Evolutionary conservation across 129 eudicot species (phyloP), one percentile per base, ranked within the genome.

Genomic region (Arctium minus): DNA sequence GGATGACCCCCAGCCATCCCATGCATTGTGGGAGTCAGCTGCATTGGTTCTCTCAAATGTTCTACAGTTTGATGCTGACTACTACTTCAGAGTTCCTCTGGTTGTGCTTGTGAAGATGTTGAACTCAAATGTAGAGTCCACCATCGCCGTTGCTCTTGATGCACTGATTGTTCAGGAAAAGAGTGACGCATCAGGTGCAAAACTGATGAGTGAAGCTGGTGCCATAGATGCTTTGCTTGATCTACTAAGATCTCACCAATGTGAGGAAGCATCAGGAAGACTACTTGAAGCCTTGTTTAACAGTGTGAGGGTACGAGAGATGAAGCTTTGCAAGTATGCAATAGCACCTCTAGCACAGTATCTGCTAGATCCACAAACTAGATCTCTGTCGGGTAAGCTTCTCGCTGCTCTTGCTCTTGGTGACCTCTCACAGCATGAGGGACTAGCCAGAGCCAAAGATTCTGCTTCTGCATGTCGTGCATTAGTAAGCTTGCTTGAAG

Each of bases 341-440:
- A 91, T 93, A 46, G 90, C 94, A 27, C 96, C 96, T 76, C 79
- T 93, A 42, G 87, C 96, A 44, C 96, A 93, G 70, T 93, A 93
- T 82, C 86, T 93, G 80, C 79, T 89, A 10, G 96, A 91, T 79
- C 97, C 94, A 8, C 96, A 88, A 84, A 91, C 97, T 40, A 83
- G 76, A 75, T 93, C 96, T 11, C 82, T 80, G 75, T 72, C 91
- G 4, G 92, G 91, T 71, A 85, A 81, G 84, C 94, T 93, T 81
- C 91, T 91, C 74, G 97, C 87, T 74, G 97, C 91, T 79, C 93
- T 93, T 77, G 90, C 97, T 56, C 92, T 93, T 40, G 96, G 97
- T 75, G 96, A 93, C 81, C 91, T 93, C 64, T 88, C 96, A 30
- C 96, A 91, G 68, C 94, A 89, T 40, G 96, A 91, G 75, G 91